Evolutionary conservation across 805 yeast species (phyloP).

Genomic region (Saccharomycodes ludwigii): DNA sequence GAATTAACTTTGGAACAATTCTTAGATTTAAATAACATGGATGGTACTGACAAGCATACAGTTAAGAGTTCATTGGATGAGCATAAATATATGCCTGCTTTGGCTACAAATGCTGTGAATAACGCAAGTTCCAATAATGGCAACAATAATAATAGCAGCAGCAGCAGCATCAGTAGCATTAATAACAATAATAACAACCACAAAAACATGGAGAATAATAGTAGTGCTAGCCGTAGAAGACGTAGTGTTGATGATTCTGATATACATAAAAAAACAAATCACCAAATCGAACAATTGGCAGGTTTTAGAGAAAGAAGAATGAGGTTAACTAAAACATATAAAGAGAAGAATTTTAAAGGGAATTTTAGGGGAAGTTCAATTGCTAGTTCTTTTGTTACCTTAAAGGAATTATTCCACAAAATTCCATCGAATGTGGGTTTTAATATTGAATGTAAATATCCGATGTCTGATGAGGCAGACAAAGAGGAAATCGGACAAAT

Average conservation of each 20-base stretch:
- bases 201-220: background rate
- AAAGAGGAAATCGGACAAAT: constrained; percentile 78
- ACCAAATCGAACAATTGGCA: constrained; percentile 6
- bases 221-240: background rate
- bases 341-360: constrained; percentile 81
- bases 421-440: constrained; percentile 80
- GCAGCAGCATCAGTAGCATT: background rate
- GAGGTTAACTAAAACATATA: constrained; percentile 82
- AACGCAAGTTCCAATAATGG: background rate
- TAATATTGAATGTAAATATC: constrained; percentile 89
- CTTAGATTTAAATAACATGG: constrained; percentile 34
- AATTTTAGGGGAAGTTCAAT: constrained; percentile 79
- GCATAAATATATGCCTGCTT: background rate
- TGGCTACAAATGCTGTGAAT: background rate
- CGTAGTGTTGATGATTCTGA: constrained; percentile 1
- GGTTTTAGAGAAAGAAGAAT: constrained; percentile 38
- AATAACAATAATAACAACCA: background rate
- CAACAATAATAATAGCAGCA: background rate
- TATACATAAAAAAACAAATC: constrained; percentile 1
- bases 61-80: background rate
- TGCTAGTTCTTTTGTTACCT: constrained; percentile 84
- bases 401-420: constrained; percentile 71
- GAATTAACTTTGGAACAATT: constrained; percentile 83
- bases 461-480: constrained; percentile 89
- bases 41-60: constrained; percentile 8